Evolutionary conservation across 345 rosid genomes (phyloP), one percentile per base, ranked within the genome.

Genomic region (Eucalyptus erythrocorys): DNA sequence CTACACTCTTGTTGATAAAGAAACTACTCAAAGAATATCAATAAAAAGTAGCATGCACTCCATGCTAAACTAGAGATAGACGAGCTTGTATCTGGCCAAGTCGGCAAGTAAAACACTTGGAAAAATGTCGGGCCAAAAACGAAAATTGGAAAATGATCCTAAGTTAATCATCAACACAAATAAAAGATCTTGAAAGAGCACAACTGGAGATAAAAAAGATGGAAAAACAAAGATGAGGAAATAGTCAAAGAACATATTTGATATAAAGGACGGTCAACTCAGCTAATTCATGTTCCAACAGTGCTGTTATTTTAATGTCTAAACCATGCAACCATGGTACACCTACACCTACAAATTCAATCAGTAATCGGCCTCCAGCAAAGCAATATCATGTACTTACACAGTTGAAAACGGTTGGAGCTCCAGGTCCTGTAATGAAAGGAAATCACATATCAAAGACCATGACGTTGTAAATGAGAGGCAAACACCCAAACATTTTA

Each of bases 341-440:
- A n/a, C 42, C 87, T 85, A 30, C 9, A 76, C 47, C 84, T 40
- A 76, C 84, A 87, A 42, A 80, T 79, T 24, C 40, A 42, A 88
- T 15, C 14, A 34, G 32, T 57, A 21, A 13, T 14, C 14, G 13
- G 15, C 47, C 30, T 76, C 84, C 81, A n/a, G 37, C 57, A 45
- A 88, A 85, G 87, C 50, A 68, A 13, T 42, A 55, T 64, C 48
- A 87, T 82, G 89, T 85, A 87, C 98, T 94, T 95, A 96, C 98
- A 89, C 97, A 96, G 45, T 96, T 96, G 93, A 96, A 98, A 90
- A 97, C 81, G 7, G 88, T 90, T 17, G 99, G 99, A 57, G 99
- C 99, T 90, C 94, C 98, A 87, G 99, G 99, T 88, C 99, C 99
- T 98, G 92, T 42, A 86, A 59, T 43, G 50, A 48, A 59, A 45